Evolutionary conservation across 176 grass and related monocot species (phyloP), one percentile per base, ranked within the genome.

Genomic region (Hordeum marinum): DNA sequence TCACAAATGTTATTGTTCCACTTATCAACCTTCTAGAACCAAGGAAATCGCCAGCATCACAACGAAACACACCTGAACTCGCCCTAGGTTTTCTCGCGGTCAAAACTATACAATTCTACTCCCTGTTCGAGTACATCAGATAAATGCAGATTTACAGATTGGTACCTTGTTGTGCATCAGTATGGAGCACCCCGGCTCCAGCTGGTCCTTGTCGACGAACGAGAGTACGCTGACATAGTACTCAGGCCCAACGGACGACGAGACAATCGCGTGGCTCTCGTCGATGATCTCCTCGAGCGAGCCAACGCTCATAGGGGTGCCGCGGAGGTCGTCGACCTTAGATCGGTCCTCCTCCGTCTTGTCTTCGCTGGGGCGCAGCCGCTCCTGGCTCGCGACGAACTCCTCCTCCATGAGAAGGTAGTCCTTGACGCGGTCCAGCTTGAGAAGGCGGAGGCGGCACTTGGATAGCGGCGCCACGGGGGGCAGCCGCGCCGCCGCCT

Each of bases 201-300:
- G 94, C 48, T 95, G 94, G 77, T 95, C 94, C 83, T 95, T 95
- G 70, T 95, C 94, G 39, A 95, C 94, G 74, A 95, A 95, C 2
- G 91, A 95, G 2, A 93, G 35, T 20, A 95, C 87, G 7, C 94
- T 85, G 13, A 95, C 91, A 55, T 93, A 95, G 86, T 95, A 95
- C 72, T 95, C 94, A 17, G 94, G 94, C 65, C 94, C 91, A n/a
- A 93, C 88, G 32, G 94, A 95, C 20, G 88, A 92, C 0, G 90
- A 92, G 50, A 93, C 94, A 69, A 95, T 93, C 0, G 88, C 91
- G 67, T 93, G 90, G 86, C 87, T 91, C 84, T 95, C 94, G 67
- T 95, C 91, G 36, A 95, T 95, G 74, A 95, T 92, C 90, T 95
- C 93, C 93, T 95, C 93, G 25, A 95, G 91, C 11, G 89, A 92